These are phyloP conservation scores for Diaporthe citri DNA, from an alignment of 2,329 filamentous ascomycete species.

Conservation along the genomic window DNA sequence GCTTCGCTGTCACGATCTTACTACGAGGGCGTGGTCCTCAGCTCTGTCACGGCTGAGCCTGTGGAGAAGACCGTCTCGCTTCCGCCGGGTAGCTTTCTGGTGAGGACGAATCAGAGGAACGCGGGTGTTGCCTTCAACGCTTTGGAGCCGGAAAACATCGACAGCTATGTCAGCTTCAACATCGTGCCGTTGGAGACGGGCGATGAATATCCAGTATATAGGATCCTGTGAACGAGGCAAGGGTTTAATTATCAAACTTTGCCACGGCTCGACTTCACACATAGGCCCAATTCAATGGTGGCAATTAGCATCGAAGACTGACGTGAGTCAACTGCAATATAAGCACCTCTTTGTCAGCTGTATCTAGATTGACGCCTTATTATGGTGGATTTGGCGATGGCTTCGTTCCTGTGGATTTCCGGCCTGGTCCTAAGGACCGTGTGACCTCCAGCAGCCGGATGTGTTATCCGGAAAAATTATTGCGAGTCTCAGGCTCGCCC, in stretches of 20 bases:
- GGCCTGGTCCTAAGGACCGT: not conserved
- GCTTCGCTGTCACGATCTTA: not conserved
- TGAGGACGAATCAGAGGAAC: constrained; percentile 15
- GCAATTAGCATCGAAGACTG: not conserved
- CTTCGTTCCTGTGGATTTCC: not conserved
- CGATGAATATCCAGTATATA: constrained; percentile 2
- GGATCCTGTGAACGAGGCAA: not conserved
- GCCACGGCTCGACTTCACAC: not conserved
- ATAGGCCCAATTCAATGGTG: not conserved
- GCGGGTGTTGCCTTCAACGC: constrained; percentile 4
- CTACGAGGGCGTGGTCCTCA: constrained; percentile 6
- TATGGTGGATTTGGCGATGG: not conserved
- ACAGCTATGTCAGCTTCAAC: constrained; percentile 19
- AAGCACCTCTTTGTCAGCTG: not conserved
- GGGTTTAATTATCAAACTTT: not conserved
- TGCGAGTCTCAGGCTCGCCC: not conserved
- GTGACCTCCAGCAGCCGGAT: not conserved
- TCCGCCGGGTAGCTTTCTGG: not conserved
- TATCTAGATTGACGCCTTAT: not conserved
- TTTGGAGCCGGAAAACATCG: constrained; percentile 3
- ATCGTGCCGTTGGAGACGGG: not conserved
- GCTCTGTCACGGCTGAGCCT: constrained; percentile 2
- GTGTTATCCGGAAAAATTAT: constrained; percentile 2
- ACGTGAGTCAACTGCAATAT: not conserved
- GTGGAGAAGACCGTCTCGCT: not conserved